Base-by-base conservation (phyloP, 31 red algal species). In the Endocladia muricata region DNA sequence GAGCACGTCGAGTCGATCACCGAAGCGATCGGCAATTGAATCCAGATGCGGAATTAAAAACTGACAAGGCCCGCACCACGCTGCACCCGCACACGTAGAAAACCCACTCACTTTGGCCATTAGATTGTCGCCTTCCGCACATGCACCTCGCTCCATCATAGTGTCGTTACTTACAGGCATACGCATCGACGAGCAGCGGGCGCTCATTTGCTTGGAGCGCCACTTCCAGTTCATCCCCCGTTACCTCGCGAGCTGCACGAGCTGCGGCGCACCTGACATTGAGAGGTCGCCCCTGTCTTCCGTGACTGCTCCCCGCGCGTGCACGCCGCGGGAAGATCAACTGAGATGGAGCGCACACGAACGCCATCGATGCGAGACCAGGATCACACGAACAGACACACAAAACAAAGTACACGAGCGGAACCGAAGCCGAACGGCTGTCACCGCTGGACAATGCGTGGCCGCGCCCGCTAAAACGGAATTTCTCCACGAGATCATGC, bases 21-120 rank as follows among this genome's bases (percentile, higher is more conserved):
- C 90, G 67, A 75, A 86, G 3, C 73, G 74, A 13, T 68, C 70
- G 2, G 81, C 81, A 30, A 93, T 60, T 38, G 70, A 41, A n/a
- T 93, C 82, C 2, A 93, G 74, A 22, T 85, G 82, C 48, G 90
- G 90, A 37, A 93, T 36, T 31, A 93, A 65, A 54, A 80, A 93
- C 38, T 86, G 81, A 48, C 89, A 93, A 26, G 89, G 89, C 38
- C 89, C 89, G 49, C 89, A 91, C 88, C 88, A 85, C 32, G 64
- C 81, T 85, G 40, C 32, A 51, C 2, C 2, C 34, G 1, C n/a
- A 34, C 13, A 71, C n/a, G 43, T 30, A 48, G 11, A 48, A 3
- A 17, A 34, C 30, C 39, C 67, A 71, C 55, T 6, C 55, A 58
- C 55, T 28, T 58, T 0, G 3, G 0, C 0, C 4, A 22, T 28